These are phyloP conservation scores for Parmelia sp. DNA, from an alignment of 495 filamentous ascomycete species.

Conservation along the genomic window DNA sequence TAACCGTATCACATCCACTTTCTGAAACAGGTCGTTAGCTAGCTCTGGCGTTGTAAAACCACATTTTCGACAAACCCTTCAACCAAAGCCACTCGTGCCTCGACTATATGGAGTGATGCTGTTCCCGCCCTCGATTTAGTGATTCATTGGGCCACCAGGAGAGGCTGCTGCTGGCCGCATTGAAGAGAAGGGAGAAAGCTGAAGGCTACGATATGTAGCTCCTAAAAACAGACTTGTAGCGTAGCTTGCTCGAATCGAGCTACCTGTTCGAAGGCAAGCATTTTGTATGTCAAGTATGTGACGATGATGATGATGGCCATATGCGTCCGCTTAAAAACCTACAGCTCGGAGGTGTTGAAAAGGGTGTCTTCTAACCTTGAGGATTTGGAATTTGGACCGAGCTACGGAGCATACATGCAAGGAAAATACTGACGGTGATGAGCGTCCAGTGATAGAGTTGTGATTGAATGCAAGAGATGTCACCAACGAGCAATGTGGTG, in stretches of 20 bases:
- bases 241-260: slow-evolving; percentile 1
- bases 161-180: background rate
- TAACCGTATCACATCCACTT: background rate
- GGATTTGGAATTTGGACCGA: background rate
- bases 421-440: background rate
- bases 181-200: background rate
- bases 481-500: background rate
- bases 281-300: background rate
- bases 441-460: background rate
- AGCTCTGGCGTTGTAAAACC: slow-evolving; percentile 96
- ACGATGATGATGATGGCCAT: background rate
- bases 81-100: slow-evolving; percentile 90
- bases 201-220: background rate
- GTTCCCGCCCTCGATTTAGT: slow-evolving; percentile 75
- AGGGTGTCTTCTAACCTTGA: background rate
- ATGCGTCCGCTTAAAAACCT: too few species aligned
- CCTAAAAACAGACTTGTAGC: background rate
- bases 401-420: background rate
- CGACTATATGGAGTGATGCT: slow-evolving; percentile 97
- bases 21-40: slow-evolving; percentile 30
- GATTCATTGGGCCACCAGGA: background rate
- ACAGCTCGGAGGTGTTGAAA: background rate
- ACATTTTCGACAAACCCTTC: slow-evolving; percentile 91
- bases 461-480: background rate
- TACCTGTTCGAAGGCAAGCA: background rate